A percentile compares a stretch with the other conserved stretches of the same genome.
Conservation (phyloP, 1,284 basidiomycete species). For the Peniophora sp. region DNA sequence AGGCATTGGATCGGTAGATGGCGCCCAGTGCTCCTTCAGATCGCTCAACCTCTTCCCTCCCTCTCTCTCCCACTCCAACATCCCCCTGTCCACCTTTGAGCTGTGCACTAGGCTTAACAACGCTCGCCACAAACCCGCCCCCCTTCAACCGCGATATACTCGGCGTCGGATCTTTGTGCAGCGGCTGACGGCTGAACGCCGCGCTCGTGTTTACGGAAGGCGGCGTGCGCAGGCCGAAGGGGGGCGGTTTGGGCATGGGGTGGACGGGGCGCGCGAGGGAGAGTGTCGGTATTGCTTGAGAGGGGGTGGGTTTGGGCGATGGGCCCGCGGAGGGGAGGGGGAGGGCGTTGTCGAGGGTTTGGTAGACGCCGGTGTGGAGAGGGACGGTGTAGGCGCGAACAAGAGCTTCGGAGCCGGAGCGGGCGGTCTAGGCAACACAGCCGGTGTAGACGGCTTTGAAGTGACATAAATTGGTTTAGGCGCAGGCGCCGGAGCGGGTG, state of each 20-base stretch:
- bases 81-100: conserved; percentile 23
- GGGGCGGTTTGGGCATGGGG: conserved; percentile 37
- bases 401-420: conserved; percentile 16
- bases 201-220: conserved; percentile 39
- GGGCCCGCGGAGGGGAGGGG: too few relatives aligned
- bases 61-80: conserved; percentile 16
- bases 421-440: conserved; percentile 5
- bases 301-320: neutral
- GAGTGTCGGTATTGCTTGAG: conserved; percentile 27
- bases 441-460: neutral
- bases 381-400: conserved; percentile 11
- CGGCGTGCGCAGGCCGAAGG: conserved; percentile 38
- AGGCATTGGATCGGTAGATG: conserved; percentile 4
- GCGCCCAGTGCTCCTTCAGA: conserved; percentile 9
- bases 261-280: conserved; percentile 50
- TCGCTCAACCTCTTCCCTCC: conserved; percentile 9
- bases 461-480: conserved; percentile 1
- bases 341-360: too few relatives aligned
- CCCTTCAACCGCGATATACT: conserved; percentile 76
- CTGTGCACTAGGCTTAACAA: conserved; percentile 60
- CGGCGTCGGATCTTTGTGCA: conserved; percentile 65
- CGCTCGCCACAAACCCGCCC: conserved; percentile 73
- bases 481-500: neutral
- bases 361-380: conserved; percentile 3
- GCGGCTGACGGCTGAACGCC: conserved; percentile 48